Conservation (phyloP, 148 eudicot genomes). For the Agrostemma githago region DNA sequence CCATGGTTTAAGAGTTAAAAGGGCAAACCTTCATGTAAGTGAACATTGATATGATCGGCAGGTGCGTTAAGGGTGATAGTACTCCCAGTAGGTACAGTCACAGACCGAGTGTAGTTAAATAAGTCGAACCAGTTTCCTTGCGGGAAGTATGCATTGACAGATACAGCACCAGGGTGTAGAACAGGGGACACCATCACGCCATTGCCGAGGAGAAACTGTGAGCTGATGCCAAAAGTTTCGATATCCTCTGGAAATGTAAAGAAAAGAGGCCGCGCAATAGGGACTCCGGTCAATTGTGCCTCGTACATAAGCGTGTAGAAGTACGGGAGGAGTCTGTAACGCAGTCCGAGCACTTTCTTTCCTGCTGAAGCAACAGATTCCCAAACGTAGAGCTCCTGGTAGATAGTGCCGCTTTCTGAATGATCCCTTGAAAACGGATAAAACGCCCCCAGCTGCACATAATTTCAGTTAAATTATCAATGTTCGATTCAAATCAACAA, state of each 20-base stretch:
- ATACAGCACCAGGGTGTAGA: slow-evolving; percentile 26
- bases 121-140: slow-evolving; percentile 50
- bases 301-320: slow-evolving; percentile 50
- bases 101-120: slow-evolving; percentile 38
- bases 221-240: slow-evolving; percentile 33
- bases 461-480: too few relatives aligned
- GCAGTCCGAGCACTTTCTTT: slow-evolving; percentile 45
- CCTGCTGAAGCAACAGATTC: slow-evolving; percentile 20
- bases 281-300: slow-evolving; percentile 41
- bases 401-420: slow-evolving; percentile 16
- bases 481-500: too few relatives aligned
- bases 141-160: slow-evolving; percentile 41
- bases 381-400: too few relatives aligned
- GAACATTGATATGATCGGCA: slow-evolving; percentile 41
- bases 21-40: slow-evolving; percentile 37
- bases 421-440: slow-evolving; percentile 59
- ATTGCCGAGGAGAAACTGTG: slow-evolving; percentile 49
- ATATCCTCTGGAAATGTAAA: slow-evolving; percentile 43
- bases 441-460: slow-evolving; percentile 51
- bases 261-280: slow-evolving; percentile 54
- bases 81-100: slow-evolving; percentile 25
- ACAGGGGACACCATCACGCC: slow-evolving; percentile 56
- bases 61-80: slow-evolving; percentile 36
- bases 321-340: slow-evolving; percentile 50
- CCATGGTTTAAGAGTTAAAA: not conserved